Evolutionary conservation across 139 green algal species (phyloP).

Genomic region (Chlamydomonas asymmetrica): DNA sequence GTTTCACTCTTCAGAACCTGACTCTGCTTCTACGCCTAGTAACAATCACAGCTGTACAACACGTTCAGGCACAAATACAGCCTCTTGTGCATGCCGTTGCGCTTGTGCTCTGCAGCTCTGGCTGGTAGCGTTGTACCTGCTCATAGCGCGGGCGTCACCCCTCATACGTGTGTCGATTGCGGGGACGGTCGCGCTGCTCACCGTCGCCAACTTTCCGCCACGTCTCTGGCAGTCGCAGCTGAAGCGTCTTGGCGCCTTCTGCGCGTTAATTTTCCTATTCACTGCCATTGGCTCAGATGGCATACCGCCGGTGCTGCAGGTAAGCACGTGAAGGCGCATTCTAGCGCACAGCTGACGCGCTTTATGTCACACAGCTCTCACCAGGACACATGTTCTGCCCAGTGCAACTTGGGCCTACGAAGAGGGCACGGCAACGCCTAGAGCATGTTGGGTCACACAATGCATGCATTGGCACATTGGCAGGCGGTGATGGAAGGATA

Average conservation of each 20-base stretch:
- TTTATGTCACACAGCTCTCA: no score
- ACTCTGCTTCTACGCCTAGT: not conserved
- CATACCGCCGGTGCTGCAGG: constrained; percentile 65
- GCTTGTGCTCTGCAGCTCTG: constrained; percentile 54
- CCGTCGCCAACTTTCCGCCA: constrained; percentile 47
- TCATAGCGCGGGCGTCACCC: constrained; percentile 55
- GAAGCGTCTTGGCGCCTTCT: constrained; percentile 56
- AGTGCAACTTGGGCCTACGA: no score
- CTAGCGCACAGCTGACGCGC: not conserved
- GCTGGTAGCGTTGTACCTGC: constrained; percentile 71
- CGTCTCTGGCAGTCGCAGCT: constrained; percentile 70
- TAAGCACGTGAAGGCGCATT: not conserved
- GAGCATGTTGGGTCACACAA: no score
- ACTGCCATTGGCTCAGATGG: constrained; percentile 61
- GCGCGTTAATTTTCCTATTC: constrained; percentile 60
- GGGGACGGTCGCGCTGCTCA: constrained; percentile 39
- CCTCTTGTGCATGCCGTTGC: not conserved
- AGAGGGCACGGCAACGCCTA: no score
- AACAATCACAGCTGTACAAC: not conserved
- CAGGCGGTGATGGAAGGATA: no score
- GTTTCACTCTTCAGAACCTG: not conserved
- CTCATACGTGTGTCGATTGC: constrained; percentile 46
- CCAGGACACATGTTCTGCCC: no score
- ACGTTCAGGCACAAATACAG: not conserved
- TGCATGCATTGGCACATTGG: no score